A percentile compares a stretch with the other conserved stretches of the same genome.
Conservation (phyloP, 75 land plant genomes). For the Azolla pinnata region DNA sequence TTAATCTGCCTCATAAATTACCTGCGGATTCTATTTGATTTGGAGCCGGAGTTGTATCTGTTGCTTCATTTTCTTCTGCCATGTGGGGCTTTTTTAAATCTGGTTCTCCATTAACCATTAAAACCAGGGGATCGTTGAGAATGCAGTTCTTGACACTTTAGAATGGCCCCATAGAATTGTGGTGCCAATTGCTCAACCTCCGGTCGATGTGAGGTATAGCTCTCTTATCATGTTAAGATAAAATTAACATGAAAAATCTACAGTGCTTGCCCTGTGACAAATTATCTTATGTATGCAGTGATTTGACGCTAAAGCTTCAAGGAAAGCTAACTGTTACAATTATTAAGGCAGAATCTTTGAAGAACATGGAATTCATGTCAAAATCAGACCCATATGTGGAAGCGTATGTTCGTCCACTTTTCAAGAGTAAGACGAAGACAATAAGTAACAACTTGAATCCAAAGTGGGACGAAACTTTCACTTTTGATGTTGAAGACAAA, state of each 20-base stretch:
- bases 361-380: constrained; percentile 84
- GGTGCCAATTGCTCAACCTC: constrained; percentile 77
- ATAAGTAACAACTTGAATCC: constrained; percentile 83
- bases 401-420: constrained; percentile 60
- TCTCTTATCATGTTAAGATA: no score
- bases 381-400: constrained; percentile 93
- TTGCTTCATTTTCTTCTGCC: no score
- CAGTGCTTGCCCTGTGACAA: no score
- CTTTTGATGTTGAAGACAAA: constrained; percentile 78
- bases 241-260: no score
- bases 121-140: constrained; percentile 68
- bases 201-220: constrained; percentile 84
- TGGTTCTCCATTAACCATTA: no score
- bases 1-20: no score
- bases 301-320: constrained; percentile 88
- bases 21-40: no score
- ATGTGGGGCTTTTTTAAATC: no score
- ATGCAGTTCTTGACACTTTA: constrained; percentile 57
- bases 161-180: constrained; percentile 99
- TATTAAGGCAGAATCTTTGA: constrained; percentile 58
- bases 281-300: no score
- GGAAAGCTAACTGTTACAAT: constrained; percentile 60
- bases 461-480: constrained; percentile 75
- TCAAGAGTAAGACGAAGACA: constrained; percentile 72
- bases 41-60: no score